Percentiles rank a stretch among this genome's conserved stretches.
Evolutionary conservation across 352 stramenopile species (phyloP).

Genomic region (Pythium rishiriense): DNA sequence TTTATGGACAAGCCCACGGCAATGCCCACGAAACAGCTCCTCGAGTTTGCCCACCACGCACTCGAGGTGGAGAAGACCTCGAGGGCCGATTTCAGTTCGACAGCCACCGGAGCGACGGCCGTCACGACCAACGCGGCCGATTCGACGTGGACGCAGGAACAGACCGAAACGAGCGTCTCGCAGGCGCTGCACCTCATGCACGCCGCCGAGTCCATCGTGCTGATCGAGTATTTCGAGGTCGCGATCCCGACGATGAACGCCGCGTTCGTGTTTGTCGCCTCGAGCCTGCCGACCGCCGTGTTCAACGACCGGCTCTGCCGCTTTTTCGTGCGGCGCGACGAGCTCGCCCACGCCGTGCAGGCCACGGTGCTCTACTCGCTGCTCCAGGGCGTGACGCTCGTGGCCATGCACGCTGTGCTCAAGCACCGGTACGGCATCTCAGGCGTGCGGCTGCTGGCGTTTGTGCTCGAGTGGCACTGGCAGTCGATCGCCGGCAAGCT

Average conservation of each 20-base stretch:
- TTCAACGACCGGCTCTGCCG: slow-evolving; percentile 17
- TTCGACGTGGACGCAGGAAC: not conserved
- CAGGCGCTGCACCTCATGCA: slow-evolving; percentile 9
- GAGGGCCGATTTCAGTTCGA: too few species aligned
- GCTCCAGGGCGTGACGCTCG: slow-evolving; percentile 8
- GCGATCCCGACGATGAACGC: slow-evolving; percentile 14
- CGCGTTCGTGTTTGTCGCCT: slow-evolving; percentile 13
- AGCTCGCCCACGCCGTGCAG: slow-evolving; percentile 1
- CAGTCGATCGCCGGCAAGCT: slow-evolving; percentile 20
- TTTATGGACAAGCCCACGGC: slow-evolving; percentile 19
- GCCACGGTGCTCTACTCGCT: slow-evolving; percentile 15
- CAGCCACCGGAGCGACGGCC: too few species aligned
- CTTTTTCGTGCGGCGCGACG: slow-evolving; percentile 1
- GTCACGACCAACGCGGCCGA: not conserved
- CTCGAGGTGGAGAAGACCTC: not conserved
- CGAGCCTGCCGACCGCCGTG: slow-evolving; percentile 12
- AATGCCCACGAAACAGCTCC: slow-evolving; percentile 3
- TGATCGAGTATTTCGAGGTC: slow-evolving; percentile 29
- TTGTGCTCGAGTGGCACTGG: slow-evolving; percentile 17
- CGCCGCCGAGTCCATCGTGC: slow-evolving; percentile 19
- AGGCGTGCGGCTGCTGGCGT: slow-evolving; percentile 11
- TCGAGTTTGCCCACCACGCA: not conserved
- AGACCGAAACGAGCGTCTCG: not conserved
- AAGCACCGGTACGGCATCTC: slow-evolving; percentile 10
- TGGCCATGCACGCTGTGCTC: slow-evolving; percentile 15